These are phyloP conservation scores for Schizochytrium sp. DNA, from an alignment of 108 stramenopile genomes.

Conservation along the genomic window DNA sequence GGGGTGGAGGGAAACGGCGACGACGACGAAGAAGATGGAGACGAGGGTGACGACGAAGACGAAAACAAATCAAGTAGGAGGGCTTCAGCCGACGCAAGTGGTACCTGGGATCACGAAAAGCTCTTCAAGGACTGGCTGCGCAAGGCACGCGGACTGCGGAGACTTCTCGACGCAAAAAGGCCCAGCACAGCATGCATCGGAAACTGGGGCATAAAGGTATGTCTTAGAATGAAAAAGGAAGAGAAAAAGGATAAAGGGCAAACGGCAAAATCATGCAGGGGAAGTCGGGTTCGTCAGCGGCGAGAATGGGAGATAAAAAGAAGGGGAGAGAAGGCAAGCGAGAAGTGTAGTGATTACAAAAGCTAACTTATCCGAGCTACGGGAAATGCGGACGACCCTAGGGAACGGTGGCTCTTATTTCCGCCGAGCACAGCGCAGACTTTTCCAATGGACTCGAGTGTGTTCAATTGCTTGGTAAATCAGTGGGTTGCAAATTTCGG, in stretches of 20 bases:
- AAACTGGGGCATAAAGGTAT: background rate
- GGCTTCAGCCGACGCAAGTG: background rate
- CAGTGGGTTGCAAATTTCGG: background rate
- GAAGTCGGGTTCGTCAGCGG: too few relatives aligned
- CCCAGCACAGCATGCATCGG: conserved; percentile 5
- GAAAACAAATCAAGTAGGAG: background rate
- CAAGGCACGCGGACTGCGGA: background rate
- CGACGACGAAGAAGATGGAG: background rate
- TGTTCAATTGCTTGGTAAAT: background rate
- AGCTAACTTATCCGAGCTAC: too few relatives aligned
- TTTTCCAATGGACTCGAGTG: background rate
- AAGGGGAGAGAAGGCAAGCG: too few relatives aligned
- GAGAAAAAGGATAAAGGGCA: too few relatives aligned
- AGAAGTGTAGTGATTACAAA: too few relatives aligned
- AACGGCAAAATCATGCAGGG: too few relatives aligned
- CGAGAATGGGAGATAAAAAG: too few relatives aligned
- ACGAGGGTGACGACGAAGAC: background rate
- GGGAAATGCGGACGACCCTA: background rate
- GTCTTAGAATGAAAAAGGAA: background rate
- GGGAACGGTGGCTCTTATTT: background rate
- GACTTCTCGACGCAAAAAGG: background rate
- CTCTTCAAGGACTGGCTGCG: background rate
- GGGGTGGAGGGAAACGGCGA: too few relatives aligned
- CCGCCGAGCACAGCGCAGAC: background rate
- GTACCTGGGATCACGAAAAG: background rate